A percentile compares a stretch with the other conserved stretches of the same genome.
These are phyloP conservation scores for Backusella tuberculispora DNA, from an alignment of 192 early-diverging fungal species.

Conservation along the genomic window DNA sequence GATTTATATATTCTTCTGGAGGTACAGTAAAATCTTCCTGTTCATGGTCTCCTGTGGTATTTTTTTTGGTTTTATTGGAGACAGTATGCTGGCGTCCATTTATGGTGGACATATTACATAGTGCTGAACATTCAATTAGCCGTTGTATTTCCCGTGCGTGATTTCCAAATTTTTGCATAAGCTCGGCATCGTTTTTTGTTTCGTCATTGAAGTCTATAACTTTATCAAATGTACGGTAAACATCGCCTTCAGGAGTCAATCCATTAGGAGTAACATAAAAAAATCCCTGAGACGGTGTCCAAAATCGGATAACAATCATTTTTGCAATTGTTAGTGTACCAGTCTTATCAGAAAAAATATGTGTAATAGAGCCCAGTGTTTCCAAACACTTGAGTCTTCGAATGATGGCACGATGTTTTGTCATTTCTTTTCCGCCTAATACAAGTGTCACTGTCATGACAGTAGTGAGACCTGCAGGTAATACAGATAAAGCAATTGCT, in stretches of 20 bases:
- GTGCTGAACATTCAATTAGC: constrained; percentile 62
- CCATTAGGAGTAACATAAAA: constrained; percentile 68
- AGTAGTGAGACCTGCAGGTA: constrained; percentile 93
- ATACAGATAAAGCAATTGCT: constrained; percentile 83
- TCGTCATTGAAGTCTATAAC: background rate
- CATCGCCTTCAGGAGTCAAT: constrained; percentile 63
- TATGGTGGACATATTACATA: constrained; percentile 86
- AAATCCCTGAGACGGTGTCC: constrained; percentile 73
- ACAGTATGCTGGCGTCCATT: constrained; percentile 31
- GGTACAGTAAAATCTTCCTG: background rate
- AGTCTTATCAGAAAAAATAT: constrained; percentile 96
- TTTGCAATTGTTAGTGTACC: constrained; percentile 94
- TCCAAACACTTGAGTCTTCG: constrained; percentile 88
- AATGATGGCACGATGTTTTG: constrained; percentile 88
- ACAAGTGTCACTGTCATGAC: constrained; percentile 95
- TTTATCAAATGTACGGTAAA: constrained; percentile 28
- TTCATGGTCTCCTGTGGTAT: background rate
- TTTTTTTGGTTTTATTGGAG: background rate
- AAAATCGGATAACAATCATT: constrained; percentile 87
- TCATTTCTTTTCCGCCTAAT: constrained; percentile 84
- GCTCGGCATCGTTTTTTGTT: background rate
- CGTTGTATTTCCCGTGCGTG: constrained; percentile 26
- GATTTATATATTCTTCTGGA: background rate
- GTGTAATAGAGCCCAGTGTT: constrained; percentile 90
- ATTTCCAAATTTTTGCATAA: background rate